phyloP scores from a whole-genome alignment of 257 asterid species.

The Thymus mandschuricus region DNA sequence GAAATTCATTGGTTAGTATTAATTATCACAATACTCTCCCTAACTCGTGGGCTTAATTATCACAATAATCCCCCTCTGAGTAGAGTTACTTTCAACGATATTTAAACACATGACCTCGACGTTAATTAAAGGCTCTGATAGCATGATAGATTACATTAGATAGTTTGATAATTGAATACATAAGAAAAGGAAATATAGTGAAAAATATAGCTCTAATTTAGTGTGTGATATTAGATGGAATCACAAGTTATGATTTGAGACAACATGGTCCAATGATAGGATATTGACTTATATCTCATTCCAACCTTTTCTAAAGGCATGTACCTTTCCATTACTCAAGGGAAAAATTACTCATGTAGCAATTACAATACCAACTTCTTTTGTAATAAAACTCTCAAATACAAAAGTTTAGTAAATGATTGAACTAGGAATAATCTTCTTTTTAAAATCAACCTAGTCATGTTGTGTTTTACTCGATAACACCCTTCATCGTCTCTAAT shows the following conservation, averaged over 20 bases:
- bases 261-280: constrained; percentile 37
- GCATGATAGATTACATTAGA: too few relatives aligned
- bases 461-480: too few relatives aligned
- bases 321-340: constrained; percentile 13
- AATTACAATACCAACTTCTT: background rate
- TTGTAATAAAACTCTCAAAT: too few relatives aligned
- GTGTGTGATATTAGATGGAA: background rate
- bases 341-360: background rate
- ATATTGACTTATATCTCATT: constrained; percentile 30
- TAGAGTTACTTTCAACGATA: too few relatives aligned
- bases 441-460: background rate
- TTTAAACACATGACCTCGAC: too few relatives aligned
- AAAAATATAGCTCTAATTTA: background rate
- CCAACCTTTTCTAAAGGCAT: constrained; percentile 20
- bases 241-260: constrained; percentile 21
- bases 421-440: background rate
- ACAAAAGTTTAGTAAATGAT: background rate
- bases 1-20: too few relatives aligned
- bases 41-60: too few relatives aligned
- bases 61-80: too few relatives aligned
- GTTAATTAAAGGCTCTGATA: too few relatives aligned
- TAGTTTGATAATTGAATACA: constrained; percentile 21
- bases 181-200: background rate
- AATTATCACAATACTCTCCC: too few relatives aligned
- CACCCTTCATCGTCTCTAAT: too few relatives aligned